Percentiles rank a stretch among this genome's conserved stretches.
Evolutionary conservation across 2,329 filamentous ascomycete species (phyloP).

Genomic region (Leptographium lundbergii): DNA sequence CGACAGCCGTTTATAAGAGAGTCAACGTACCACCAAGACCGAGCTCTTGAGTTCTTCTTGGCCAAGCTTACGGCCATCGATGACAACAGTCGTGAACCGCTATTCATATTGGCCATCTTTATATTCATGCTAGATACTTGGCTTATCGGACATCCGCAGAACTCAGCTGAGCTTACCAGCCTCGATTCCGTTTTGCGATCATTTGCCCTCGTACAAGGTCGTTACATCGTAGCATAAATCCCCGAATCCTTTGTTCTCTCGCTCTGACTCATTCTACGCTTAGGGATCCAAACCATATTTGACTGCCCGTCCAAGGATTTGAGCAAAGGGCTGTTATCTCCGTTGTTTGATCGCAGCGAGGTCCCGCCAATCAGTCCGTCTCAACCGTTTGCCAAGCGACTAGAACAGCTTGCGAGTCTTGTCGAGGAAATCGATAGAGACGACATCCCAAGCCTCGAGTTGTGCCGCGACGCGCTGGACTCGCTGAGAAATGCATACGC

Average conservation of each 20-base stretch:
- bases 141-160: neutral
- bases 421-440: neutral
- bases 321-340: neutral
- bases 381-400: neutral
- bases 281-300: neutral
- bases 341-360: neutral
- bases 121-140: neutral
- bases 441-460: neutral
- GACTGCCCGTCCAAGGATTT: neutral
- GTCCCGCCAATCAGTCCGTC: neutral
- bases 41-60: neutral
- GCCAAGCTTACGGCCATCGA: neutral
- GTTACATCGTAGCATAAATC: neutral
- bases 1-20: neutral
- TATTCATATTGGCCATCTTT: neutral
- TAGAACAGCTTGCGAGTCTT: neutral
- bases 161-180: neutral
- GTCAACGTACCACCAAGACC: neutral
- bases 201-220: neutral
- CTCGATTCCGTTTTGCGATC: neutral
- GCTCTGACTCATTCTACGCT: neutral
- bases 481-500: slow-evolving; percentile 1
- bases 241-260: too few relatives aligned
- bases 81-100: neutral
- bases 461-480: neutral